Percentiles rank a stretch among this genome's conserved stretches.
phyloP scores from a whole-genome alignment of 2,329 filamentous ascomycete genomes.

The Xylariaceae sp. region DNA sequence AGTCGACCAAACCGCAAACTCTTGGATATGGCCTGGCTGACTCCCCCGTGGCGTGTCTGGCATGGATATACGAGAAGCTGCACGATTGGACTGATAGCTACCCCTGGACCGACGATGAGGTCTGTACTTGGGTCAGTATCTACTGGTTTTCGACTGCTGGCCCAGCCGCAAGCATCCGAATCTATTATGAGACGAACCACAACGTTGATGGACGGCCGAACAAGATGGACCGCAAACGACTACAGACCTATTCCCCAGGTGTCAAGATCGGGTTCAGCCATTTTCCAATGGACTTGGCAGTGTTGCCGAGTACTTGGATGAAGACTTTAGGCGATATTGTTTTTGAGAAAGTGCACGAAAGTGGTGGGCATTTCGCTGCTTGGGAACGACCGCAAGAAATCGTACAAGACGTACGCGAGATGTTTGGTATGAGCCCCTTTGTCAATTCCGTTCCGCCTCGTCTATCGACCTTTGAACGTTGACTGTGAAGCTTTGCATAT shows the following conservation, averaged over 20 bases:
- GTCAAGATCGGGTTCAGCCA: constrained; percentile 44
- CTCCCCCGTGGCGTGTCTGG: constrained; percentile 64
- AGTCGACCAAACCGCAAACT: constrained; percentile 69
- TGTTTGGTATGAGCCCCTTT: constrained; percentile 44
- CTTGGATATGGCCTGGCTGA: constrained; percentile 66
- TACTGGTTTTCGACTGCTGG: constrained; percentile 70
- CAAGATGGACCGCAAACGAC: constrained; percentile 14
- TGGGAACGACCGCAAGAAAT: constrained; percentile 54
- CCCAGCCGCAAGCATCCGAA: constrained; percentile 59
- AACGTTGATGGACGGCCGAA: constrained; percentile 22
- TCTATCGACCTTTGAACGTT: no score
- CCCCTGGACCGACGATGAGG: constrained; percentile 71
- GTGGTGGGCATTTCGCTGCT: constrained; percentile 60
- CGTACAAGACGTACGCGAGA: constrained; percentile 48
- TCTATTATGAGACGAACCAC: constrained; percentile 67
- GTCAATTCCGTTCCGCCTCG: no score
- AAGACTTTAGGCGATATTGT: constrained; percentile 59
- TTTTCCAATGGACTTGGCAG: constrained; percentile 55
- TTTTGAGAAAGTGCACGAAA: constrained; percentile 46
- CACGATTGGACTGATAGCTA: constrained; percentile 72
- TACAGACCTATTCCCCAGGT: constrained; percentile 28
- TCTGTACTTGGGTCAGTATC: constrained; percentile 60
- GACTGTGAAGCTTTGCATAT: no score
- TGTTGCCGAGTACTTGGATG: constrained; percentile 53
- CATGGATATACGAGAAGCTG: constrained; percentile 80